Conservation (phyloP, 768 basidiomycete genomes). For the Mycena kentingensis region DNA sequence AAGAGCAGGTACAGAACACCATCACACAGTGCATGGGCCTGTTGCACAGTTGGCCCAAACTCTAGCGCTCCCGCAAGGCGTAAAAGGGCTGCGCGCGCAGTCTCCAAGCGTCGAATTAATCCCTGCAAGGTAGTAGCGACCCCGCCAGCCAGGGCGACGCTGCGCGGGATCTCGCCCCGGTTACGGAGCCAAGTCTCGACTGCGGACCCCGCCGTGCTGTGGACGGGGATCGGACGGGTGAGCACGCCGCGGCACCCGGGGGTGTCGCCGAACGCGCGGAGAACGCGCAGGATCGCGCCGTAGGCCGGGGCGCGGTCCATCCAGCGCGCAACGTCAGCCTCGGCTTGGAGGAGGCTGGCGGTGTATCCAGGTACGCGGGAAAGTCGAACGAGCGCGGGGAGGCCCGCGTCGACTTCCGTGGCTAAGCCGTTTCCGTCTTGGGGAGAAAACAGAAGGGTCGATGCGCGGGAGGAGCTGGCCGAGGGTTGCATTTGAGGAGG, state of each 20-base stretch:
- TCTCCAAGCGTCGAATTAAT: constrained; percentile 27
- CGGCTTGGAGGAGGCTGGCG: constrained; percentile 8
- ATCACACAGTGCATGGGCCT: constrained; percentile 41
- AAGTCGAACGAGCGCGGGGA: constrained; percentile 2
- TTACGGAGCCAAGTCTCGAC: not conserved
- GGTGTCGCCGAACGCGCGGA: constrained; percentile 11
- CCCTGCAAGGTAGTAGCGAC: not conserved
- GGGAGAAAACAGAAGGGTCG: too few species aligned
- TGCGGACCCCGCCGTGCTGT: not conserved
- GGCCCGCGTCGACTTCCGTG: not conserved
- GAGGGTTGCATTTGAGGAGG: not conserved
- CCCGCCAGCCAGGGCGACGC: not conserved
- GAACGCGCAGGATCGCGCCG: constrained; percentile 12
- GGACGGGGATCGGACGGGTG: not conserved
- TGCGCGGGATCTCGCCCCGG: not conserved
- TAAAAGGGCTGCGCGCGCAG: constrained; percentile 31
- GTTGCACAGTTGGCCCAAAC: constrained; percentile 39
- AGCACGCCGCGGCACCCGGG: not conserved
- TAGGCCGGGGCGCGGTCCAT: constrained; percentile 21
- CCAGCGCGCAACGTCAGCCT: constrained; percentile 16
- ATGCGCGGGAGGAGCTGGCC: not conserved
- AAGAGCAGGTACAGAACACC: constrained; percentile 41
- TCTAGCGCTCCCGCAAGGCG: constrained; percentile 32
- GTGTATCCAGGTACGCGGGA: constrained; percentile 15
- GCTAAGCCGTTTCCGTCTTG: not conserved